Conservation (phyloP, 805 yeast genomes). For the Pichia ethanolica region DNA sequence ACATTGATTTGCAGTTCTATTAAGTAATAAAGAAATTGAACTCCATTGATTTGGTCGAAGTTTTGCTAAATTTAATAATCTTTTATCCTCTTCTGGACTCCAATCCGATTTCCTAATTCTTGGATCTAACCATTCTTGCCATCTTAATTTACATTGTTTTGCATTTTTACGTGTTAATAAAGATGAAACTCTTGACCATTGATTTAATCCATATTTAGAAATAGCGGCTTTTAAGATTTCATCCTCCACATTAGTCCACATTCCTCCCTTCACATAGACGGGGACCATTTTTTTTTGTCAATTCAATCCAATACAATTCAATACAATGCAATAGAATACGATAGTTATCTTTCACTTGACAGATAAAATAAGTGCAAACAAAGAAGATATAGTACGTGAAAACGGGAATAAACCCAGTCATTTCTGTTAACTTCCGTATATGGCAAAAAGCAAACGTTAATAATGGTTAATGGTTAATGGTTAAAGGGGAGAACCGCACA, state of each 20-base stretch:
- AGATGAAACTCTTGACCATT: slow-evolving; percentile 92
- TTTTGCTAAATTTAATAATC: slow-evolving; percentile 56
- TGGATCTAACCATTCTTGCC: slow-evolving; percentile 88
- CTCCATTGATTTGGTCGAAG: slow-evolving; percentile 92
- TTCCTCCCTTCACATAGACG: slow-evolving; percentile 77
- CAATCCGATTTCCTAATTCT: slow-evolving; percentile 56
- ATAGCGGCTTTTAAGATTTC: slow-evolving; percentile 87
- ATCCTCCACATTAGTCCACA: slow-evolving; percentile 83
- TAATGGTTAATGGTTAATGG: too few species aligned
- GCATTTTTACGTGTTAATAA: slow-evolving; percentile 80
- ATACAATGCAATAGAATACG: too few species aligned
- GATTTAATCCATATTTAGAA: slow-evolving; percentile 86
- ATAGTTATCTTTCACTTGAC: too few species aligned
- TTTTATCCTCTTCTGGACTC: slow-evolving; percentile 70
- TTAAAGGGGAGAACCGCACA: too few species aligned
- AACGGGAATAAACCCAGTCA: too few species aligned
- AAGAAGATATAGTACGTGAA: too few species aligned
- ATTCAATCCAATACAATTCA: too few species aligned
- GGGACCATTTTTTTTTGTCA: slow-evolving; percentile 42
- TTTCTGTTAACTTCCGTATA: too few species aligned
- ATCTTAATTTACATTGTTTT: slow-evolving; percentile 84
- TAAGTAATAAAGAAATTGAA: slow-evolving; percentile 72
- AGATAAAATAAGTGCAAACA: too few species aligned
- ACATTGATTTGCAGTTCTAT: slow-evolving; percentile 82
- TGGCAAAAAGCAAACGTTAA: too few species aligned